Base-by-base conservation (phyloP, 1,284 basidiomycete genomes). In the Cryptococcus sp. region DNA sequence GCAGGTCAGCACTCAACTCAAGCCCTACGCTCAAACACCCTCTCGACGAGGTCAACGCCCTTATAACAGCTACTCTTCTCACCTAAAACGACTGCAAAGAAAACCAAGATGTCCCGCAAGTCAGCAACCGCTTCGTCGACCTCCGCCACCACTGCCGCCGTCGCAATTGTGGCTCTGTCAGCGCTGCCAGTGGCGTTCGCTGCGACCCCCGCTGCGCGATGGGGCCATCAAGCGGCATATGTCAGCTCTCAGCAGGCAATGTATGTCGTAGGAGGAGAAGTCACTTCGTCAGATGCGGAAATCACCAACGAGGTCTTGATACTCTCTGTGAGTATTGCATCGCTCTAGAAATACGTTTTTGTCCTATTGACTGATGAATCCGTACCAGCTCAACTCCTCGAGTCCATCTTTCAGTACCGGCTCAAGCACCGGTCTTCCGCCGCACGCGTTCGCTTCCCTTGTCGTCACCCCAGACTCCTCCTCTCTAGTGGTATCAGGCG, bases 251-350 rank as follows among this genome's bases (percentile, higher is more conserved):
- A 71, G 57, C 59, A 73, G 56, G 61, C 72, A 1, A 72, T 79
- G 67, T 79, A 78, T 58, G 66, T 77, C 38, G 68, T 78, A 45
- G 77, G 78, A 50, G 78, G 78, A n/a, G 65, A 75, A 57, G 67
- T 75, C 41, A 55, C 62, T 3, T 61, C 64, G 13, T 59, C 64
- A 0, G 66, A 64, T n/a, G 58, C 63, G 13, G 53, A 71, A 52
- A 71, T 79, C 51, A 78, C 77, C 60, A 76, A 78, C 54, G 78
- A 79, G 42, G 76, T 78, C 10, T 59, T 77, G 41, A 61, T 76
- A 11, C 60, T 77, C n/a, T 63, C 72, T 23, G 76, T 76, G 52
- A 62, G 72, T 66, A 16, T 35, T 13, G 30, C 6, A 25, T 42
- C 15, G 20, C 16, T 20, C 19, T 15, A n/a, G 16, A 45, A 15